phyloP scores from a whole-genome alignment of 441 rosid genomes.

The Eruca vesicaria region DNA sequence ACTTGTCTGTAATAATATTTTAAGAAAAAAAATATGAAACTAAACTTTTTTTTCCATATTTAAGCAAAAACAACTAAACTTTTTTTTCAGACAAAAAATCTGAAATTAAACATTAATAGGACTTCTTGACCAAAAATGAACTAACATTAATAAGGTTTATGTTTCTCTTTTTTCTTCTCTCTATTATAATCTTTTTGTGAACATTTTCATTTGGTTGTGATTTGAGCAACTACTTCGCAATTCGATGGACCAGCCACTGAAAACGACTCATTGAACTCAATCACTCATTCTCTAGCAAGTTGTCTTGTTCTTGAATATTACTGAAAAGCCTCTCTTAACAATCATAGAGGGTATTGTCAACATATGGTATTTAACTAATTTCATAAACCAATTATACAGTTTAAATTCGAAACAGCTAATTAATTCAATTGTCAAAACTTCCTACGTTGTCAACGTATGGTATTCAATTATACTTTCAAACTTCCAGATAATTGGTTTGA shows the following conservation, averaged over 20 bases:
- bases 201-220: not conserved
- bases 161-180: not conserved
- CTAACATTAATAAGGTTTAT: not conserved
- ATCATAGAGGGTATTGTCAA: not conserved
- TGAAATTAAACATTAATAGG: not conserved
- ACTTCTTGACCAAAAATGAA: not conserved
- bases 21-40: too few relatives aligned
- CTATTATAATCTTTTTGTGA: not conserved
- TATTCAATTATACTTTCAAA: not conserved
- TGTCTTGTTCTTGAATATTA: not conserved
- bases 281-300: not conserved
- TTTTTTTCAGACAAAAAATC: too few relatives aligned
- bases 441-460: not conserved
- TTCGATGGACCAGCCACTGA: not conserved
- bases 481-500: not conserved
- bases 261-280: not conserved
- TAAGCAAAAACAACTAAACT: too few relatives aligned
- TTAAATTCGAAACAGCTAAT: not conserved
- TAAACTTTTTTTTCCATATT: too few relatives aligned
- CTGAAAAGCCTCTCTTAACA: not conserved
- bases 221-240: not conserved
- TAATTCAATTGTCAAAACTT: not conserved
- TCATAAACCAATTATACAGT: not conserved
- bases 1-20: too few relatives aligned
- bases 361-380: not conserved